Base-by-base conservation (phyloP, 2,329 filamentous ascomycete species). In the Geosmithia putterillii region DNA sequence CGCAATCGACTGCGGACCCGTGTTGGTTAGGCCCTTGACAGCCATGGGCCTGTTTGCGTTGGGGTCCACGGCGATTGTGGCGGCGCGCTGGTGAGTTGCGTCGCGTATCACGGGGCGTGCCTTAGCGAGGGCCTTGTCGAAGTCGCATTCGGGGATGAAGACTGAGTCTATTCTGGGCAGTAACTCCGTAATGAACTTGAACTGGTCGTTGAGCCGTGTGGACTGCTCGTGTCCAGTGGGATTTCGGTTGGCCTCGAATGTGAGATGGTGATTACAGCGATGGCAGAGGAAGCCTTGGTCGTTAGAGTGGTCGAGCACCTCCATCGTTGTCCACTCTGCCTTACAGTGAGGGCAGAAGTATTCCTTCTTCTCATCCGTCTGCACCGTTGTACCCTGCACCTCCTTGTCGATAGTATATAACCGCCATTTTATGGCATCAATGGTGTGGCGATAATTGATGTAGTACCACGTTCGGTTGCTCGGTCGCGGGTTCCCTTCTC, bases 401-500 rank as follows among this genome's bases (percentile, higher is more conserved):
- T 83, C 80, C 59, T 90, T 89, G 51, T 89, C 88, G 52, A 96
- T 79, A 45, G 82, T 83, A 57, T 90, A 89, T 42, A 95, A 80
- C 48, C 86, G 83, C 75, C 85, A 98, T 62, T 98, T 98, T 65
- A 95, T 94, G 41, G 86, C 87, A 64, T 98, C 92, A 56, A 98
- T 87, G 32, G 90, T 87, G 45, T 86, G 84, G 46, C 92, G 86
- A 56, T 94, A 94, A 59, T 95, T 89, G 59, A 98, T 90, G 64
- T 86, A 98, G 67, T 94, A 98, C 72, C 95, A 98, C 48, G 90
- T 94, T 54, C 86, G 79, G 57, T 83, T 88, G 51, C 84, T 81
- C 5, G 86, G 83, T 42, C 88, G 81, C 45, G 84, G 82, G 46
- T 88, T 85, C 42, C 86, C 86, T 56, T 89, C 84, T 51, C 82